These are phyloP conservation scores for Discostella pseudostelligera DNA, from an alignment of 108 stramenopile species.

Conservation along the genomic window DNA sequence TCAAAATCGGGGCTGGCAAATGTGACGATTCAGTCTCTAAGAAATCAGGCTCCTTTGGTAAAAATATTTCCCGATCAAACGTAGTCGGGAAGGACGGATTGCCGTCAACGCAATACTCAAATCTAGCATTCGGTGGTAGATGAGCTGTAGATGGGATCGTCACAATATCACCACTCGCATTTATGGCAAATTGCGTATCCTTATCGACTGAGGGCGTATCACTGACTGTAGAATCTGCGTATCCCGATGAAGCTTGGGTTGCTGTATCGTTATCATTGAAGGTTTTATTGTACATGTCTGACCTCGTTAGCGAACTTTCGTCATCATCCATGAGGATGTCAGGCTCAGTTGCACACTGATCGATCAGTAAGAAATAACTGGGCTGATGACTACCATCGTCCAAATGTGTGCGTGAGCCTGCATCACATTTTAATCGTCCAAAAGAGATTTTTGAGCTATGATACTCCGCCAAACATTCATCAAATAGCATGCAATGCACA, in stretches of 20 bases:
- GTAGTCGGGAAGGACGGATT: constrained; percentile 79
- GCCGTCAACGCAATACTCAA: constrained; percentile 77
- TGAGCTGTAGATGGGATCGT: constrained; percentile 56
- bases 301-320: constrained; percentile 23
- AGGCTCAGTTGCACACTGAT: constrained; percentile 70
- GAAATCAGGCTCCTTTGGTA: constrained; percentile 71
- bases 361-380: constrained; percentile 71
- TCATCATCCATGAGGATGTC: constrained; percentile 26
- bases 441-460: constrained; percentile 71
- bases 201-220: constrained; percentile 30
- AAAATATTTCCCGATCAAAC: constrained; percentile 53
- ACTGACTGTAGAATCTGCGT: constrained; percentile 32
- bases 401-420: constrained; percentile 33
- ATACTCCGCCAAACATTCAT: constrained; percentile 80
- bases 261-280: constrained; percentile 40
- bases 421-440: constrained; percentile 70
- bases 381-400: constrained; percentile 35
- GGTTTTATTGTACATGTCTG: constrained; percentile 38
- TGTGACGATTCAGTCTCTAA: constrained; percentile 57
- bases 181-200: constrained; percentile 45
- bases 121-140: constrained; percentile 52
- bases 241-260: constrained; percentile 35
- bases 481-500: constrained; percentile 81
- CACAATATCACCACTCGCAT: constrained; percentile 69
- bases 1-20: constrained; percentile 62